A percentile compares a stretch with the other conserved stretches of the same genome.
Conservation (phyloP, 495 filamentous ascomycete species). For the Penicillium herquei region DNA sequence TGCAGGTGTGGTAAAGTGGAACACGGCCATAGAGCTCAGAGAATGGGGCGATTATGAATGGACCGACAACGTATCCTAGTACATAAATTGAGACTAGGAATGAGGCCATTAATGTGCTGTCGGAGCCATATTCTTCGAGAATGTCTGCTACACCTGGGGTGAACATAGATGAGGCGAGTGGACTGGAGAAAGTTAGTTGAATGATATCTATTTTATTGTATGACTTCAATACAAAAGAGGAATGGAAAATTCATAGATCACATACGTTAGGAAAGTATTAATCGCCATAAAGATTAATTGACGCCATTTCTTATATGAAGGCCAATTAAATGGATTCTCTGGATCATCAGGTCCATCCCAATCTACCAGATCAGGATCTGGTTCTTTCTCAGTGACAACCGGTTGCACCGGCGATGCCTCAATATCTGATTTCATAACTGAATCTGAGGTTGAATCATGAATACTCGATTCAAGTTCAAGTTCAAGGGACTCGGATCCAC, state of each 20-base stretch:
- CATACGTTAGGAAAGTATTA: slow-evolving; percentile 57
- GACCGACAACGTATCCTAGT: slow-evolving; percentile 36
- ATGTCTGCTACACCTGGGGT: slow-evolving; percentile 57
- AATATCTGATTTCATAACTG: slow-evolving; percentile 1
- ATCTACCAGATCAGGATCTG: slow-evolving; percentile 34
- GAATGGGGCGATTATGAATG: slow-evolving; percentile 41
- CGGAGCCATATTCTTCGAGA: slow-evolving; percentile 50
- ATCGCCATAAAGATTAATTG: slow-evolving; percentile 47
- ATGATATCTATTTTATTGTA: too few relatives aligned
- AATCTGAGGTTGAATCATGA: background rate
- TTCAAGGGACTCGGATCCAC: background rate
- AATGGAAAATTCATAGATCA: slow-evolving; percentile 3
- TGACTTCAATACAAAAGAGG: background rate
- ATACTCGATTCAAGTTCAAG: background rate
- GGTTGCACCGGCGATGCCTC: slow-evolving; percentile 1
- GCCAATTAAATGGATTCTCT: slow-evolving; percentile 63
- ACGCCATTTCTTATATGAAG: slow-evolving; percentile 44
- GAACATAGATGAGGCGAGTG: slow-evolving; percentile 63
- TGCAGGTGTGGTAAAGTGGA: slow-evolving; percentile 41
- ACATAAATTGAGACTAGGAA: slow-evolving; percentile 47
- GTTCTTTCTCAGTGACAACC: background rate
- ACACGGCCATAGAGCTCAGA: slow-evolving; percentile 46
- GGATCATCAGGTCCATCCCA: slow-evolving; percentile 56
- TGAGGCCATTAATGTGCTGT: slow-evolving; percentile 27
- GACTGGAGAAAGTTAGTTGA: slow-evolving; percentile 11